These are phyloP conservation scores for Marasmius sp. DNA, from an alignment of 1,284 basidiomycete species.

Conservation along the genomic window DNA sequence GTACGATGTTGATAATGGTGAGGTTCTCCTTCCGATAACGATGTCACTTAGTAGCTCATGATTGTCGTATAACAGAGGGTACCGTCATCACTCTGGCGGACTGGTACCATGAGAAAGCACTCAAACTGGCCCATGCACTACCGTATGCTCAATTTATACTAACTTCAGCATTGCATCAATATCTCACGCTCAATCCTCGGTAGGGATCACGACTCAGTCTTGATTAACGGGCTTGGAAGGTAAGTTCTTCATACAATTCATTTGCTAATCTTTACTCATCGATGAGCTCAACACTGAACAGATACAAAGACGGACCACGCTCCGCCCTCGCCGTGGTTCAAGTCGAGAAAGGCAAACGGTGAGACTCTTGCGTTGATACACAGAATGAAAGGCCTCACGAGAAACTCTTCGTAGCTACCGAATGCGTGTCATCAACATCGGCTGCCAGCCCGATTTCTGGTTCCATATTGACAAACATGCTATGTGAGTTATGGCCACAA, in stretches of 20 bases:
- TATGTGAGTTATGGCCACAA: conserved; percentile 12
- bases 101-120: conserved; percentile 25
- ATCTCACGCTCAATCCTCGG: conserved; percentile 2
- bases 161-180: conserved; percentile 13
- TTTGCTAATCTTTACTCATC: too few relatives aligned
- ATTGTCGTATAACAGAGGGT: conserved; percentile 20
- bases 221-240: conserved; percentile 42
- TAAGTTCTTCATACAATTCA: background rate
- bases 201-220: conserved; percentile 26
- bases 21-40: conserved; percentile 17
- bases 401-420: background rate
- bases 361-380: background rate
- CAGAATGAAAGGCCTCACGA: background rate
- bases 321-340: conserved; percentile 32
- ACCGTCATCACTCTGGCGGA: conserved; percentile 39
- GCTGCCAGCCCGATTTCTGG: background rate
- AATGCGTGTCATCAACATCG: background rate
- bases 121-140: background rate
- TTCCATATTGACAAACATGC: background rate
- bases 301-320: conserved; percentile 32
- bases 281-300: background rate
- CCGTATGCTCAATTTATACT: background rate
- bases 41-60: conserved; percentile 3
- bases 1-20: conserved; percentile 26
- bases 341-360: conserved; percentile 12